Base-by-base conservation (phyloP, 805 yeast genomes). In the Wickerhamomyces ciferrii region DNA sequence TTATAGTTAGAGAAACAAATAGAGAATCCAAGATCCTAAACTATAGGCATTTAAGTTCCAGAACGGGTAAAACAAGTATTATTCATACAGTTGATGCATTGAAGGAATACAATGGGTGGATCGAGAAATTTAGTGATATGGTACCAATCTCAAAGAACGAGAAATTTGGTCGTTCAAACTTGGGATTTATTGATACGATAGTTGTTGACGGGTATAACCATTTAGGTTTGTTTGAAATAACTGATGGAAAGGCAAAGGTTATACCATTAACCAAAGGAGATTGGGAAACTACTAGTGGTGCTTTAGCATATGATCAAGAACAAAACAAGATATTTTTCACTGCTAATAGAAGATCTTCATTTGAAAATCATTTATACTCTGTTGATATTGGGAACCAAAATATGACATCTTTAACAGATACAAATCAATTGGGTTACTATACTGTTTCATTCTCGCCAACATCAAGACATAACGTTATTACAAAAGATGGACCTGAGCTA, bases 161-260 rank as follows among this genome's bases (percentile, higher is more conserved):
- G 2, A 52, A 59, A 1, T 44, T 44, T 7, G 68, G 61, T 1
- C 59, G 72, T 32, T 32, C 34, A 2, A 56, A 43, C 1, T 51
- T 71, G 48, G 92, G 92, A 0, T 87, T 81, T 56, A 70, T 86
- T 43, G 94, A 86, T 59, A 65, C 79, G 3, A 72, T 80, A 14
- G 79, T 75, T 31, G 69, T 58, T 11, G 46, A 69, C 13, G 83
- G 85, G 0, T 83, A 64, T 60, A 78, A 76, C 50, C 94, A 86
- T 59, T 63, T 87, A 42, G 87, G 81, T 2, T 79, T 76, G 58
- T 85, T 79, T 53, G 65, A 74, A 17, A 68, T 75, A 2, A 71
- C 76, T 1, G 58, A 65, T 5, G 59, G 74, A 31, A 55, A 66
- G 0, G 57, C 19, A 3, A 20, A 62, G 4, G 81, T 81, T 1